Base-by-base conservation (phyloP, 345 rosid species). In the Eucalyptus brandiana region DNA sequence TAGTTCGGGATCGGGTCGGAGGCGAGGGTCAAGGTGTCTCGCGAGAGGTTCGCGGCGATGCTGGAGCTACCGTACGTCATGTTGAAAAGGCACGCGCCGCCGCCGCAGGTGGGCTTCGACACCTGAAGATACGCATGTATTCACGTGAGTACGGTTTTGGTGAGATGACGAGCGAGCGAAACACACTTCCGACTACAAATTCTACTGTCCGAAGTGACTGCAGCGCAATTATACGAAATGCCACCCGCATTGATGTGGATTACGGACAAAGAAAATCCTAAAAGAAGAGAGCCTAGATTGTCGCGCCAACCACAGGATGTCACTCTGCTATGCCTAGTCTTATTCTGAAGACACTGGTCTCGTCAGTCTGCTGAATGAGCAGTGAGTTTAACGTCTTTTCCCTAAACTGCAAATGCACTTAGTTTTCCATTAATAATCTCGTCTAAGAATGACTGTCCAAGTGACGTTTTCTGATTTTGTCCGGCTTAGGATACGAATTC, bases 11-110 rank as follows among this genome's bases (percentile, higher is more conserved):
- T 91, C 4, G 91, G 72, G 90, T 98, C 99, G 5, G 88, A 91
- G 88, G 97, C 94, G 32, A 98, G 91, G 32, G 94, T 92, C 87
- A 97, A 24, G 3, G 94, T 93, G 92, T 97, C 99, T 60, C 90
- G 95, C 14, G 99, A 93, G 56, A 98, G 93, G 92, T 93, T 95
- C 37, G 97, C 97, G 4, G 95, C 95, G 15, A 98, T 60, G 90
- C 92, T 37, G 53, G 99, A 96, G 90, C 96, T 67, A 50, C 99
- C 99, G 54, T 97, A 98, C 80, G 97, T 97, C 92, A 94, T 86
- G 94, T 97, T 98, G 95, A 94, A 96, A 4, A 90, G 65, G 90
- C 99, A 98, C 91, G 96, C 89, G 91, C 94, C 86, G 50, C 94
- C 94, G 8, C 72, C 93, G 95, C 99, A 98, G 37, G 93, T 93